phyloP scores from a whole-genome alignment of 768 basidiomycete species.

The Tulasnella sp. region DNA sequence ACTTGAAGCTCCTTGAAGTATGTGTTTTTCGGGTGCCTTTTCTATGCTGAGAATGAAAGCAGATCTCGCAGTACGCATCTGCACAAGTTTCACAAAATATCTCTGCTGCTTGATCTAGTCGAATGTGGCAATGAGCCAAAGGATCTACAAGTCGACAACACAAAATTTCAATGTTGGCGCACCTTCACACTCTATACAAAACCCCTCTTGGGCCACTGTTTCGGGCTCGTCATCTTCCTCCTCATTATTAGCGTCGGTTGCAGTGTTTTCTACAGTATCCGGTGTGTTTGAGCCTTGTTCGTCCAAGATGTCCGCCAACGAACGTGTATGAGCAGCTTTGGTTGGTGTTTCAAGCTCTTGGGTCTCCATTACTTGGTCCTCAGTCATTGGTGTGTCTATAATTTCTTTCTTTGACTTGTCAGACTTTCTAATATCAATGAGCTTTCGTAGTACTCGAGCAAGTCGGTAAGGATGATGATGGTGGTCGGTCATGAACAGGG shows the following conservation, averaged over 20 bases:
- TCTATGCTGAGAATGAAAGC: conserved; percentile 71
- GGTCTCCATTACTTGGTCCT: not conserved
- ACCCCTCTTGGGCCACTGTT: conserved; percentile 18
- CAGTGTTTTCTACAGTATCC: not conserved
- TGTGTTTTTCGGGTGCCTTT: conserved; percentile 68
- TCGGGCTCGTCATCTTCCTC: conserved; percentile 12
- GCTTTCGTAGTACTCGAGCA: conserved; percentile 1
- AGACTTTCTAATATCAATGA: not conserved
- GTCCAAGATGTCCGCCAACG: conserved; percentile 10
- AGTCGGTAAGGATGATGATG: not conserved
- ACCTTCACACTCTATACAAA: conserved; percentile 82
- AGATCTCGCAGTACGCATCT: conserved; percentile 72
- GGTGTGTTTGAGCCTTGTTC: no score
- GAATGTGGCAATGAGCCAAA: not conserved
- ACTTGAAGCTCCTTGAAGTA: no score
- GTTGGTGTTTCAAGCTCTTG: not conserved
- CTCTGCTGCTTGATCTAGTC: conserved; percentile 68
- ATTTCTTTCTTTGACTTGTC: not conserved
- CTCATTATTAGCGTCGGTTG: not conserved
- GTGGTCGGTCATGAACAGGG: conserved; percentile 9
- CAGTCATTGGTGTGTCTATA: conserved; percentile 1
- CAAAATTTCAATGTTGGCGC: not conserved
- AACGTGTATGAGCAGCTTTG: not conserved
- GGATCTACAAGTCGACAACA: not conserved
- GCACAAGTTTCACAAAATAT: conserved; percentile 56